Evolutionary conservation across 305 asterid species (phyloP), one percentile per base, ranked within the genome.

Genomic region (Caryopteris hybrid): DNA sequence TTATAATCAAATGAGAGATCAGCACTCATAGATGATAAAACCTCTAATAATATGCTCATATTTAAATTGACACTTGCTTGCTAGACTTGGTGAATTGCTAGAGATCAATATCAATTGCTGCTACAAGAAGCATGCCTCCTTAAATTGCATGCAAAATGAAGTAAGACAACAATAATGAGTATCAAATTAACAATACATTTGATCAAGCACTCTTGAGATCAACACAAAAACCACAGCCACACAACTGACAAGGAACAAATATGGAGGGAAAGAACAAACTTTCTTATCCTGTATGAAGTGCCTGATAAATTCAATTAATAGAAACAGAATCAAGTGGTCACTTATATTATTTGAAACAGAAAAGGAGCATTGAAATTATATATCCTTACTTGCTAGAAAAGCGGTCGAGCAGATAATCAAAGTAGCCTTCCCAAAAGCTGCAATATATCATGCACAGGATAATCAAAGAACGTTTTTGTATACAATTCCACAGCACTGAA

Each of bases 351-450:
- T 39, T 10, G 33, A 75, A 31, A n/a, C 58, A 31, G 61, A 22
- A 70, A 73, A 57, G 67, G 61, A 68, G 58, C 73, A 65, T 41
- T 58, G 42, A 64, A 53, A 69, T 50, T 18, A 71, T 10, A 57
- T 68, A 53, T 43, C 48, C 88, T 85, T 83, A 92, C 96, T 87
- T 88, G 96, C 83, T 87, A 65, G 97, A 91, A 74, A 82, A 91
- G 72, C 89, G 88, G 78, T 93, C 99, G 76, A 93, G 88, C 64
- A 91, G 84, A 73, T 84, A 81, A 61, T 93, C 99, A 66, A 93
- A 91, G 82, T 88, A 93, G 62, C 92, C 95, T 86, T 93, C 99
- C 99, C 99, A 93, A 78, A 93, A 93, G 73, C 98, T 92, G 96
- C 80, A 85, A 68, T 61, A 31, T 46, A 38, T 59, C 39, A 62